A percentile compares a stretch with the other conserved stretches of the same genome.
Conservation (phyloP, 208 protist species). For the Blastocrithidia nonstop region DNA sequence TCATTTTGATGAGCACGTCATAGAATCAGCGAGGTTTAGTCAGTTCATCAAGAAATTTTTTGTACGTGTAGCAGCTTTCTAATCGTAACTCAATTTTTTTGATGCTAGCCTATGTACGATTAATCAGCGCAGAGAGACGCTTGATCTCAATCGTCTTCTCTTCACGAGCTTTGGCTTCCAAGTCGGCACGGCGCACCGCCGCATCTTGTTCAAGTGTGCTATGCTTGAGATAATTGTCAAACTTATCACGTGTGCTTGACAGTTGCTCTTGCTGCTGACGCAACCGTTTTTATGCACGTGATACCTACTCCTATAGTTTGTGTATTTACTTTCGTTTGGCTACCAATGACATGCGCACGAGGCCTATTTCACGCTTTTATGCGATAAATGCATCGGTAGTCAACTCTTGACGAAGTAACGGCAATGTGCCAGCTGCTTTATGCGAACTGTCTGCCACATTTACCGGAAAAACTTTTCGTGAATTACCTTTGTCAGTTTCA, state of each 20-base stretch:
- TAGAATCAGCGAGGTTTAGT: conserved; percentile 73
- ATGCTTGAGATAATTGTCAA: conserved; percentile 91
- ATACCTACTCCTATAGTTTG: conserved; percentile 87
- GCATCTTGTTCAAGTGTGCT: conserved; percentile 91
- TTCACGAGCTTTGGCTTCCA: conserved; percentile 82
- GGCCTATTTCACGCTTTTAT: conserved; percentile 92
- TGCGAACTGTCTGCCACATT: too few relatives aligned
- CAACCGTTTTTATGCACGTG: conserved; percentile 80
- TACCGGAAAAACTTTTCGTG: too few relatives aligned
- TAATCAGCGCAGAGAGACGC: conserved; percentile 86
- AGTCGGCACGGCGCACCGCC: conserved; percentile 86
- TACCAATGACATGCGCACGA: conserved; percentile 89
- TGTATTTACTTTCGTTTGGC: conserved; percentile 89
- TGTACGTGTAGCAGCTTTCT: conserved; percentile 84
- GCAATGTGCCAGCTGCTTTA: too few relatives aligned
- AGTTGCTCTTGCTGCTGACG: conserved; percentile 89
- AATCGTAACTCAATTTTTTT: conserved; percentile 84
- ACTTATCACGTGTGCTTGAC: conserved; percentile 82
- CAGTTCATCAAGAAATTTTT: conserved; percentile 86
- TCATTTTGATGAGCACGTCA: conserved; percentile 55
- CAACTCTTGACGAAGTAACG: conserved; percentile 31
- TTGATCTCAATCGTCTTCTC: conserved; percentile 92
- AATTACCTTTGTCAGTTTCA: too few relatives aligned
- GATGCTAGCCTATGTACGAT: conserved; percentile 77
- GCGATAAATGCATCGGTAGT: conserved; percentile 86